Base-by-base conservation (phyloP, 192 early-diverging fungal genomes). In the Tieghemiomyces parasiticus region DNA sequence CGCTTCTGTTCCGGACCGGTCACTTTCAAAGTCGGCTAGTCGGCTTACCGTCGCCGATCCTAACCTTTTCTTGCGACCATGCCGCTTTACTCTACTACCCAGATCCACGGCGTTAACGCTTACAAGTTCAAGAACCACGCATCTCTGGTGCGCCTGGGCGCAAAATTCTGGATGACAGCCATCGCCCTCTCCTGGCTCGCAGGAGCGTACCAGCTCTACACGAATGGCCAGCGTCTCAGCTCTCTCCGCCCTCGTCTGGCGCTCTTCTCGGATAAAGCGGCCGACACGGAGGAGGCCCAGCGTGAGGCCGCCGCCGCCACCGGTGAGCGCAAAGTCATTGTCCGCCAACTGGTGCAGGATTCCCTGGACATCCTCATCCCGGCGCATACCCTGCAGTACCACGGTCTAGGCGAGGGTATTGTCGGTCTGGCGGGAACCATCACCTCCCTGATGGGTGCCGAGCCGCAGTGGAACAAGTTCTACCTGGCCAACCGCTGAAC, bases 381-480 rank as follows among this genome's bases (percentile, higher is more conserved):
- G 31, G 45, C 61, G 16, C 66, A 67, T 50, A 66, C 68, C 31
- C 71, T 78, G n/a, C 67, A 63, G 9, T 56, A 71, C 46, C 32
- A 75, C 38, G 59, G 58, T 16, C 46, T 73, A 48, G 72, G 72
- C 51, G 76, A 78, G 61, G 76, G 76, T 35, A 46, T 75, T 24
- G 76, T 78, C 22, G 76, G 69, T 25, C 60, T 75, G 58, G 76
- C 76, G 0, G 76, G 76, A 34, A 69, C 76, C 19, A 53, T 73
- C 12, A 78, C 76, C n/a, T 72, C 76, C 58, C 58, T 73, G 34
- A 73, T 78, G 69, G 76, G 76, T 38, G 60, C 63, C 4, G 65
- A 70, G 46, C 44, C 58, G 22, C 58, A 59, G 4, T 59, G 34
- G 34, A 3, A 35, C 30, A 59, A 59, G 32, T 9, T 59, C 32